Evolutionary conservation across 495 filamentous ascomycete species (phyloP).

Genomic region (Hyaloscypha variabilis): DNA sequence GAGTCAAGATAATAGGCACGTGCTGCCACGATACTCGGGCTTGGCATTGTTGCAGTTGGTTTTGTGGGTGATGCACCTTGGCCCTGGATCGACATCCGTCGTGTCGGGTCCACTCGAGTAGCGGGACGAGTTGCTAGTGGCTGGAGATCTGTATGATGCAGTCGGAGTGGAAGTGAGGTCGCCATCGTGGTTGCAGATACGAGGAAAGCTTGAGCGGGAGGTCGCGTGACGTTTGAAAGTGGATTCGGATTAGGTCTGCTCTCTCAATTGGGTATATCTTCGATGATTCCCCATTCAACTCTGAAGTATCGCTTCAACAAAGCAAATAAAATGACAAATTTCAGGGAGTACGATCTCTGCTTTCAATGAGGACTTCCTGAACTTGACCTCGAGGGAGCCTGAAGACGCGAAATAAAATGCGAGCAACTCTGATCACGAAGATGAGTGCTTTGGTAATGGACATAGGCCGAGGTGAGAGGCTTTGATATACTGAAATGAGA

Average conservation of each 20-base stretch:
- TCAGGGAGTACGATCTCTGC: background rate
- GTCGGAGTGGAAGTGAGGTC: background rate
- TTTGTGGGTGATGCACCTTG: background rate
- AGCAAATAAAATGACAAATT: background rate
- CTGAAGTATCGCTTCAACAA: too few species aligned
- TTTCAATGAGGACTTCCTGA: conserved; percentile 12
- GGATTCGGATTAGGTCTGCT: background rate
- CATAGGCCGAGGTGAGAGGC: conserved; percentile 8
- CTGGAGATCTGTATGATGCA: conserved; percentile 17
- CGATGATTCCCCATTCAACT: too few species aligned
- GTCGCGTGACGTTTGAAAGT: conserved; percentile 2
- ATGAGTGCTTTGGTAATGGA: conserved; percentile 13
- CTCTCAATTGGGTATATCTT: too few species aligned
- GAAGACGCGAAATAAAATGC: conserved; percentile 18
- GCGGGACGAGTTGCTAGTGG: conserved; percentile 14
- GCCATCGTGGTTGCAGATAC: conserved; percentile 1
- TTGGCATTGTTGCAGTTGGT: conserved; percentile 17
- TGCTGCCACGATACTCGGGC: conserved; percentile 25
- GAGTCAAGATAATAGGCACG: conserved; percentile 26
- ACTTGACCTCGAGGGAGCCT: conserved; percentile 9
- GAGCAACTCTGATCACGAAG: conserved; percentile 10
- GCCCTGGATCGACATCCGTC: conserved; percentile 12
- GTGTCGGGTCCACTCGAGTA: background rate
- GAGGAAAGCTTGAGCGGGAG: background rate
- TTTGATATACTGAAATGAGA: background rate